Percentiles rank a stretch among this genome's conserved stretches.
phyloP scores from a whole-genome alignment of 305 asterid species.

The Fraxinus paxiana region DNA sequence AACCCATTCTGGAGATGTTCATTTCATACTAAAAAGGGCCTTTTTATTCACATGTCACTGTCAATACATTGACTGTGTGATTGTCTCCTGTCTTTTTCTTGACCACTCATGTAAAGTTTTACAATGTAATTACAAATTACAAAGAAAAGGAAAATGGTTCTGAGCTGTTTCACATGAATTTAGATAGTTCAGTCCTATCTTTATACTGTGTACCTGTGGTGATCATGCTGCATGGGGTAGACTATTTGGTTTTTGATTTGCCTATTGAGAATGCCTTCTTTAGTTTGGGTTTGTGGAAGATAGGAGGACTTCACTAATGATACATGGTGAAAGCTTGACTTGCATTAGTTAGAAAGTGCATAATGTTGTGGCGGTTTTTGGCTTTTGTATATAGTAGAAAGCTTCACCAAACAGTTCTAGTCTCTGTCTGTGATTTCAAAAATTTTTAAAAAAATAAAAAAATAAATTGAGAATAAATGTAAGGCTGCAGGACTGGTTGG shows the following conservation, averaged over 20 bases:
- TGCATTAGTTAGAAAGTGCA: not conserved
- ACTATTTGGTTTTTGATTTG: not conserved
- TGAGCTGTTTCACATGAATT: not conserved
- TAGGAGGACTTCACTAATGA: not conserved
- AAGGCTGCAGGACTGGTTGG: not conserved
- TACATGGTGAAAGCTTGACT: not conserved
- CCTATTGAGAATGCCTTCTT: not conserved
- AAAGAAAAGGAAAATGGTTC: not conserved
- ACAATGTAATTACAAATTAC: not conserved
- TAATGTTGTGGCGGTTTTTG: not conserved
- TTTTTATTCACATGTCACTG: not conserved
- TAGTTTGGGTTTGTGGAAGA: not conserved
- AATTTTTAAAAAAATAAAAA: too few species aligned
- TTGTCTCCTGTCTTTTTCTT: not conserved
- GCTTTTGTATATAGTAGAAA: not conserved
- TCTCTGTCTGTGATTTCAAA: not conserved
- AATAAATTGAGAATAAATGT: not conserved
- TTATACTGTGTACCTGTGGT: not conserved
- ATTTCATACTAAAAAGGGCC: not conserved
- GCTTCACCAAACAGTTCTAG: not conserved
- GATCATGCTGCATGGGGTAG: not conserved
- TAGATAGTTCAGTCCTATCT: not conserved
- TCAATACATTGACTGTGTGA: not conserved
- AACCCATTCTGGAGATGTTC: not conserved
- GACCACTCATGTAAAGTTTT: not conserved